These are phyloP conservation scores for Diaporthe destruens DNA, from an alignment of 2,329 filamentous ascomycete species.

Conservation along the genomic window DNA sequence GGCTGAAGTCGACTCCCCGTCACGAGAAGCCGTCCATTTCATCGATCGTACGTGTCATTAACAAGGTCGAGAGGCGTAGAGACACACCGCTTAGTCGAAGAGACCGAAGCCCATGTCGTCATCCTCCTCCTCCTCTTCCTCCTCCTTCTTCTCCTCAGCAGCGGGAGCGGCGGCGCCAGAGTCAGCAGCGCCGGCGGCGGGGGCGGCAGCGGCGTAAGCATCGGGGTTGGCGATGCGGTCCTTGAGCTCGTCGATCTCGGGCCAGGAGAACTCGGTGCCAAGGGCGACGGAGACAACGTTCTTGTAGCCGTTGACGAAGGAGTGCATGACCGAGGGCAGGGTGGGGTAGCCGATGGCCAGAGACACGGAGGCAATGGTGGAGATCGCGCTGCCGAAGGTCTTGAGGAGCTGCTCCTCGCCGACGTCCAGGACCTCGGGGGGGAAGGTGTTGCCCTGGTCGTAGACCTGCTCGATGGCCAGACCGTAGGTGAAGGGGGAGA, in stretches of 20 bases:
- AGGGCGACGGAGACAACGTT: constrained; percentile 91
- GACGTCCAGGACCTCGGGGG: constrained; percentile 88
- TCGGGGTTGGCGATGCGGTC: constrained; percentile 99
- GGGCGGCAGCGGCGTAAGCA: constrained; percentile 88
- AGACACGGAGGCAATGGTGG: constrained; percentile 89
- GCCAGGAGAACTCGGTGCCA: constrained; percentile 92
- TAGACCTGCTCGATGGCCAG: constrained; percentile 97
- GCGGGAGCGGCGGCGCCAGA: constrained; percentile 63
- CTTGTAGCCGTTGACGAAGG: constrained; percentile 98
- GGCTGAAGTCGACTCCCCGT: constrained; percentile 13
- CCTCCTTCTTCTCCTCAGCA: constrained; percentile 69
- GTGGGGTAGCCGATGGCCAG: constrained; percentile 96
- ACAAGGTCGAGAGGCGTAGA: background rate
- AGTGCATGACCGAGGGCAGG: constrained; percentile 95
- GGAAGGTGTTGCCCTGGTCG: constrained; percentile 96
- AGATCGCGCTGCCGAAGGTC: constrained; percentile 83
- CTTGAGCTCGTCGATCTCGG: constrained; percentile 97
- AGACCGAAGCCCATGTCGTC: constrained; percentile 80
- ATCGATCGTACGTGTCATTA: constrained; percentile 37
- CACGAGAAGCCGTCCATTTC: constrained; percentile 9
- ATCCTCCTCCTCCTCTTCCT: constrained; percentile 77
- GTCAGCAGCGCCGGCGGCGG: constrained; percentile 69
- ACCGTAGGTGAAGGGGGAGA: constrained; percentile 99
- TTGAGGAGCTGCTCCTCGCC: constrained; percentile 93
- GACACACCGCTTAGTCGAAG: constrained; percentile 58